Evolutionary conservation across 345 rosid species (phyloP), one percentile per base, ranked within the genome.

Genomic region (Microthlaspi erraticum): DNA sequence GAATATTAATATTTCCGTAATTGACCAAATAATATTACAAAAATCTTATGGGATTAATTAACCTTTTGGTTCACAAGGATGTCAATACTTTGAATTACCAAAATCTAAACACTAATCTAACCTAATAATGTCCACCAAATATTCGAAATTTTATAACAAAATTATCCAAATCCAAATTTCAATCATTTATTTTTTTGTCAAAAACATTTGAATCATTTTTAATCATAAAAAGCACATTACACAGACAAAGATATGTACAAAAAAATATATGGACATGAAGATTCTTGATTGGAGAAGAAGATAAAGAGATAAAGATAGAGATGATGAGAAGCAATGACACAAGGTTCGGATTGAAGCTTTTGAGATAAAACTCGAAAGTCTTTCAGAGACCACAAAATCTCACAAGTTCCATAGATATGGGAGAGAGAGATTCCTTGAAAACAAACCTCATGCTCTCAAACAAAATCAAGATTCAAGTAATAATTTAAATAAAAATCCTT

Each of bases 241-340:
- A 29, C 16, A 20, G 17, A 3, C 18, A 43, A 34, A 68, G 42
- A 36, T 19, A 48, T 5, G 34, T 26, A 10, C 10, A 5, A 8
- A 7, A 20, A 71, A 37, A 38, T 48, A 58, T 19, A 73, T 73
- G 72, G 77, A 38, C 60, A 39, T 48, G 50, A 23, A 39, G 51
- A 39, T 7, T 7, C 38, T 36, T 58, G 51, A 12, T 5, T 5
- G 44, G 50, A 38, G 52, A 19, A 73, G 71, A 73, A 46, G 76
- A 72, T 55, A 63, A 71, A 72, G 76, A 29, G 71, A 73, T 64
- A 64, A 48, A 41, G 77, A 73, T 73, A 73, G 67, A 66, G 77
- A 73, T 64, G 59, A 46, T 58, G 67, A 66, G 61, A 58, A 19
- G 29, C 71, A 64, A 13, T 56, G 66, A 33, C 38, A 58, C 5